Base-by-base conservation (phyloP, 805 yeast genomes). In the Monosporozyma yasuniensis region DNA sequence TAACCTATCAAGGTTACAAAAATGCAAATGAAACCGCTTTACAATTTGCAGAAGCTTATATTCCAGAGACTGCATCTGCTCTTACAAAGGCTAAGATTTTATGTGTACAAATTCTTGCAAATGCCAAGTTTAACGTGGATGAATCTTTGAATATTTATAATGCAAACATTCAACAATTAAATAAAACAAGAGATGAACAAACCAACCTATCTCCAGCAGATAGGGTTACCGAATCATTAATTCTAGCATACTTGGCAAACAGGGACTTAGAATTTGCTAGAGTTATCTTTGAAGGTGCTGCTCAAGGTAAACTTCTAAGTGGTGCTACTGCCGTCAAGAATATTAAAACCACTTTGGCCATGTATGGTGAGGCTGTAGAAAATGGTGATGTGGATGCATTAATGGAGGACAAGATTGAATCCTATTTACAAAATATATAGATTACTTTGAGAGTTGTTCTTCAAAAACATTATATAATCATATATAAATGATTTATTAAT, bases 211-310 rank as follows among this genome's bases (percentile, higher is more conserved):
- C 81, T 0, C 68, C 72, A 2, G 59, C 72, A 14, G 79, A 78
- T 1, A 49, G 65, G 4, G 54, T 78, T 22, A 72, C 78, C 1
- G 80, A 79, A 53, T 63, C 79, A 2, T 57, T 79, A 37, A 61
- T 79, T 27, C 53, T 75, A 14, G 72, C 75, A 0, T 69, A 61
- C 49, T 59, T 80, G 35, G 69, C 70, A 19, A 67, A 70, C 37
- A 65, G 70, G 42, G 83, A 80, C 58, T 63, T 82, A 42, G 79
- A 76, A 52, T 78, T 80, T 61, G 81, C 83, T 0, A 66, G 70
- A 48, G 72, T 77, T 42, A 59, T 78, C 11, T 67, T 71, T 52
- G 80, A 78, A 42, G 77, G 76, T 54, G 76, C 79, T 0, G 56
- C 68, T 0, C 66, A 63, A 35, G 72, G 70, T 48, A 66, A 62